These are phyloP conservation scores for Ogataea paraovalis DNA, from an alignment of 805 yeast species.

Conservation along the genomic window DNA sequence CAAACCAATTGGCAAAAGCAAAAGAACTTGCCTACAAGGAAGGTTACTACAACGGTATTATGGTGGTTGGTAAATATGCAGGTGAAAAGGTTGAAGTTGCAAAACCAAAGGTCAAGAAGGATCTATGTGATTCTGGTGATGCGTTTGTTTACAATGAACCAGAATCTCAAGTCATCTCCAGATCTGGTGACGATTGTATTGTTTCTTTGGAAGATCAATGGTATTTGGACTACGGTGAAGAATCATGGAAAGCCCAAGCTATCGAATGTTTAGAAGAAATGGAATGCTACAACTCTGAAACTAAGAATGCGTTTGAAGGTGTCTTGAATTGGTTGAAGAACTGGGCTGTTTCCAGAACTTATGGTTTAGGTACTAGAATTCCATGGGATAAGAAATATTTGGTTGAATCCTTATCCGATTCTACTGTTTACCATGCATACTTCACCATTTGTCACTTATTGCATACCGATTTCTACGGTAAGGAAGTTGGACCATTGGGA, in stretches of 20 bases:
- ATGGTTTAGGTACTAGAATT: conserved; percentile 89
- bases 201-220: conserved; percentile 98
- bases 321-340: conserved; percentile 94
- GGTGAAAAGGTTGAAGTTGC: conserved; percentile 92
- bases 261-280: conserved; percentile 69
- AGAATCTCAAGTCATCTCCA: conserved; percentile 81
- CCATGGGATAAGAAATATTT: conserved; percentile 96
- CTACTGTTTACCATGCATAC: conserved; percentile 92
- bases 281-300: conserved; percentile 79
- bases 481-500: conserved; percentile 63
- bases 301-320: conserved; percentile 87
- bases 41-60: conserved; percentile 86
- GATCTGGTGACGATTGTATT: conserved; percentile 95
- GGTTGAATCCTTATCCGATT: conserved; percentile 93
- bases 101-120: conserved; percentile 80
- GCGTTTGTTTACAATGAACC: conserved; percentile 95
- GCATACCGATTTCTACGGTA: conserved; percentile 84
- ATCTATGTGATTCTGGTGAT: conserved; percentile 67
- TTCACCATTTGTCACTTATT: conserved; percentile 85
- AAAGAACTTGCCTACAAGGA: conserved; percentile 95
- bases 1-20: conserved; percentile 81
- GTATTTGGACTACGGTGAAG: conserved; percentile 97
- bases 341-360: conserved; percentile 98
- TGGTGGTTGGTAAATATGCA: conserved; percentile 74
- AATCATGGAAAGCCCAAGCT: conserved; percentile 77